Base-by-base conservation (phyloP, 768 basidiomycete genomes). In the Amanita muscaria region DNA sequence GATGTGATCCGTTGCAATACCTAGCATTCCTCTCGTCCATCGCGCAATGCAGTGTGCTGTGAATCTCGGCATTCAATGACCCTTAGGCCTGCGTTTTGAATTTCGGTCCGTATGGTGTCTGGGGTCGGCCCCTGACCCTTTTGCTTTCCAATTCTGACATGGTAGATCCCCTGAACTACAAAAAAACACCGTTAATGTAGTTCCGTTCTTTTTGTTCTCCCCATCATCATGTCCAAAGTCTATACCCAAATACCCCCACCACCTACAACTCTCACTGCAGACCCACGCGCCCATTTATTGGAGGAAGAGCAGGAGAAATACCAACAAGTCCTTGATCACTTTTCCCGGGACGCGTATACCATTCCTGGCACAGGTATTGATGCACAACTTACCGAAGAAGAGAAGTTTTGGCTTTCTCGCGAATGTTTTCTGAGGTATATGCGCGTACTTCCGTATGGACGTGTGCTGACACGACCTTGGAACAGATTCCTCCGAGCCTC, bases 381-480 rank as follows among this genome's bases (percentile, higher is more conserved):
- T 2, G 66, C 70, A 5, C 59, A 64, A 46, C 64, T 88, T 40
- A 66, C 49, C 34, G 84, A 85, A 24, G 72, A 66, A 25, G 88
- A 90, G 57, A 77, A 76, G 61, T 85, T 85, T 59, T 90, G 86
- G 85, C 65, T 90, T 62, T 82, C 83, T 2, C 72, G 73, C 55
- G 88, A 89, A 51, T 87, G 84, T 59, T 59, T 89, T 31, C 66
- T 84, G 33, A 70, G 88, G 71, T 82, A 49, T 24, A 63, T 50
- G 14, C 22, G n/a, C 15, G 15, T 12, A 18, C 16, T 12, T 35
- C 5, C 21, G 15, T 16, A n/a, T 7, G 24, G 19, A 37, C 40
- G 12, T 33, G 27, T 29, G 7, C 12, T 29, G n/a, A n/a, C n/a
- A n/a, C n/a, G n/a, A n/a, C 9, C 12, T 29, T 29, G 12, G 23